Evolutionary conservation across 495 filamentous ascomycete genomes (phyloP).

Genomic region (Apiosordaria backusii): DNA sequence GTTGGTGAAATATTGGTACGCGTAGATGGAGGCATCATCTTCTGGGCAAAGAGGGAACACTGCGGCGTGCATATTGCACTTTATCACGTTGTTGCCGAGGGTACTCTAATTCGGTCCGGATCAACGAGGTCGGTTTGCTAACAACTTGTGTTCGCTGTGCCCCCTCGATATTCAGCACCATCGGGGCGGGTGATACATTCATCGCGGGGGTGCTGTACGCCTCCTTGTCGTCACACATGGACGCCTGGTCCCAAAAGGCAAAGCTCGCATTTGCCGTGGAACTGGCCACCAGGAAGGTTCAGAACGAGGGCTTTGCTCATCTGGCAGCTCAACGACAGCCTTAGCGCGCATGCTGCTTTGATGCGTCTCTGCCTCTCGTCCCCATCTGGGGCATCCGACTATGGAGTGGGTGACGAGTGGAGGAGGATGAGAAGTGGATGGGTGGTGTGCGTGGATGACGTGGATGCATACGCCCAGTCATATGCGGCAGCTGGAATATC

Average conservation of each 20-base stretch:
- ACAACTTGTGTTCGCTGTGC: slow-evolving; percentile 10
- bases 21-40: not conserved
- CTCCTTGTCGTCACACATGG: slow-evolving; percentile 35
- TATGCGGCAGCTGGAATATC: not conserved
- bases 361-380: not conserved
- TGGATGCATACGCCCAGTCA: slow-evolving; percentile 4
- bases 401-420: not conserved
- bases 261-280: slow-evolving; percentile 62
- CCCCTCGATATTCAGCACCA: slow-evolving; percentile 43
- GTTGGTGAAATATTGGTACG: not conserved
- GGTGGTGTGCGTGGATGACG: slow-evolving; percentile 3
- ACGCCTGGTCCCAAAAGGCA: slow-evolving; percentile 47
- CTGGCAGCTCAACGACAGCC: slow-evolving; percentile 32
- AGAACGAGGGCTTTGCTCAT: slow-evolving; percentile 61
- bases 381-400: not conserved
- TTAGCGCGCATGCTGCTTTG: slow-evolving; percentile 11
- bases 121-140: slow-evolving; percentile 15
- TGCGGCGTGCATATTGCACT: not conserved
- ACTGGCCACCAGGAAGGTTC: slow-evolving; percentile 65
- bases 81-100: not conserved
- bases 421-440: slow-evolving; percentile 14
- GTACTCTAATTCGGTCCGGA: not conserved
- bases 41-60: not conserved
- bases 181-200: slow-evolving; percentile 74
- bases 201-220: slow-evolving; percentile 67